Evolutionary conservation across 805 yeast species (phyloP).

Genomic region (Monosporozyma servazzii): DNA sequence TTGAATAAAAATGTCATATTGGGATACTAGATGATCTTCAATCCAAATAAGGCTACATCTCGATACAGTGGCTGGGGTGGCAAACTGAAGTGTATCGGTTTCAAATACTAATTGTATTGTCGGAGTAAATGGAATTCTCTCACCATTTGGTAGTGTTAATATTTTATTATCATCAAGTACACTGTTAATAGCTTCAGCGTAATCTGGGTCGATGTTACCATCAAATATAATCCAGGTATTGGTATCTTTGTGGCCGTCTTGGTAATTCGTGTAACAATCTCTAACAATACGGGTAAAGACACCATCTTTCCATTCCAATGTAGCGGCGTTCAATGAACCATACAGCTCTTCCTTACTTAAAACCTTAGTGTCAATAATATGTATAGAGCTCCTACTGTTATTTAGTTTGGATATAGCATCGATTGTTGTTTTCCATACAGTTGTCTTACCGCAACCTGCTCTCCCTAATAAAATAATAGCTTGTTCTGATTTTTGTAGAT

Average conservation of each 20-base stretch:
- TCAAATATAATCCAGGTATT: slow-evolving; percentile 79
- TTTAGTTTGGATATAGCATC: slow-evolving; percentile 34
- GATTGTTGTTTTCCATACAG: slow-evolving; percentile 42
- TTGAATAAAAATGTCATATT: neutral
- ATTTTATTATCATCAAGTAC: slow-evolving; percentile 81
- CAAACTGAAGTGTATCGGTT: slow-evolving; percentile 50
- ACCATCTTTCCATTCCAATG: slow-evolving; percentile 92
- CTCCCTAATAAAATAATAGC: slow-evolving; percentile 78
- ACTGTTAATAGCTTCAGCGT: slow-evolving; percentile 88
- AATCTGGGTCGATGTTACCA: slow-evolving; percentile 87
- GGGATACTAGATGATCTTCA: slow-evolving; percentile 21
- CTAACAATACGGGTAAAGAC: slow-evolving; percentile 22
- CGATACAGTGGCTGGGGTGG: slow-evolving; percentile 88
- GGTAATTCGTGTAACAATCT: neutral
- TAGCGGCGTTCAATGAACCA: slow-evolving; percentile 63
- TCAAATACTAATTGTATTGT: slow-evolving; percentile 69
- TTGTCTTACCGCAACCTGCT: slow-evolving; percentile 67
- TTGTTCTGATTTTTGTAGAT: slow-evolving; percentile 54
- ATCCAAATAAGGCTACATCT: slow-evolving; percentile 87
- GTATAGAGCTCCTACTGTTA: slow-evolving; percentile 22
- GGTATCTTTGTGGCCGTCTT: slow-evolving; percentile 32
- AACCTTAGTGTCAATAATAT: slow-evolving; percentile 67
- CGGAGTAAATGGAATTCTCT: slow-evolving; percentile 57
- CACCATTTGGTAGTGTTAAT: slow-evolving; percentile 84
- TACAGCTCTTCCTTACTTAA: slow-evolving; percentile 54